Conservation (phyloP, 305 asterid species). For the Euphrasia arctica region DNA sequence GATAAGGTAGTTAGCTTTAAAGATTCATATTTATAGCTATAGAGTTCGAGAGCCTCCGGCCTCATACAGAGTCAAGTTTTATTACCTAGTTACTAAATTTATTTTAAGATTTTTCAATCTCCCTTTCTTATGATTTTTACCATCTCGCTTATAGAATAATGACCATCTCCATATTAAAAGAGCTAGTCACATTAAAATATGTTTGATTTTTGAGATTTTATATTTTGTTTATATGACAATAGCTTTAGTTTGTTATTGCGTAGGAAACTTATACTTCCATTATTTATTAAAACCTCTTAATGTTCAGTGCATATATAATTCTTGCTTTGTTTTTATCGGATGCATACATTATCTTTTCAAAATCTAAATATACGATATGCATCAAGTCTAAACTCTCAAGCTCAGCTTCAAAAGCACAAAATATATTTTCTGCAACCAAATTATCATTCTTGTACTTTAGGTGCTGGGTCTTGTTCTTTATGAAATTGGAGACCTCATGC, state of each 20-base stretch:
- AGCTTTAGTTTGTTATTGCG: neutral
- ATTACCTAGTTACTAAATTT: neutral
- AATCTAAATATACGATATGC: neutral
- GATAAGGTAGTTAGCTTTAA: slow-evolving; percentile 52
- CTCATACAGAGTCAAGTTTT: slow-evolving; percentile 1
- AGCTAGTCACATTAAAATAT: slow-evolving; percentile 9
- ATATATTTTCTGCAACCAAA: slow-evolving; percentile 1
- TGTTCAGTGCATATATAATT: neutral
- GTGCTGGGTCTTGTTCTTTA: neutral
- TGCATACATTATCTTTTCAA: neutral
- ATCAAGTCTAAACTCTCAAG: slow-evolving; percentile 16
- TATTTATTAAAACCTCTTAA: neutral
- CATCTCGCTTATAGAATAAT: neutral
- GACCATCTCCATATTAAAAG: neutral
- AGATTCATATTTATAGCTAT: slow-evolving; percentile 8
- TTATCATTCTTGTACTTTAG: neutral
- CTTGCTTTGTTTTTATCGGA: neutral
- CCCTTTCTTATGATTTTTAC: neutral
- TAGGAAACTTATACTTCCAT: neutral
- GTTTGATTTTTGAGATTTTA: neutral
- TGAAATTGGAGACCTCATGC: too few relatives aligned
- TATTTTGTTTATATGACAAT: neutral
- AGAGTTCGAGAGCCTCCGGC: slow-evolving; percentile 19
- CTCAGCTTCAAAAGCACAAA: slow-evolving; percentile 14
- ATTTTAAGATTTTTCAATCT: neutral